Conservation (phyloP, 805 yeast species). For the Candida multigemmis region DNA sequence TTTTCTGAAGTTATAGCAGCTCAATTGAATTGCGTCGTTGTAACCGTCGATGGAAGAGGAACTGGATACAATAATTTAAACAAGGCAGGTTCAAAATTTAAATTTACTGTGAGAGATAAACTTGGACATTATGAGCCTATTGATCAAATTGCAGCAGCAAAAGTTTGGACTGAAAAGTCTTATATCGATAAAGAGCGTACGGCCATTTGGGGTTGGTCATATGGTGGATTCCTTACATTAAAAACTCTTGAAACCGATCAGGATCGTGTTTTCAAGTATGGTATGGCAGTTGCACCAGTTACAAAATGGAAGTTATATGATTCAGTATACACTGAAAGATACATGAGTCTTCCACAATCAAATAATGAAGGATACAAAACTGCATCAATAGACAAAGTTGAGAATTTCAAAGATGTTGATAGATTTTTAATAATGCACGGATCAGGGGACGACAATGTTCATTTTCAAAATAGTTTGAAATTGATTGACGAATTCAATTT, state of each 20-base stretch:
- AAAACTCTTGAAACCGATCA: slow-evolving; percentile 85
- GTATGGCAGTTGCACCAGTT: slow-evolving; percentile 96
- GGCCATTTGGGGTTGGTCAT: slow-evolving; percentile 98
- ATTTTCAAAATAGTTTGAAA: slow-evolving; percentile 79
- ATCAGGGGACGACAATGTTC: slow-evolving; percentile 96
- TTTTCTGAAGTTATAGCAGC: slow-evolving; percentile 76
- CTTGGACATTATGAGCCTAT: slow-evolving; percentile 75
- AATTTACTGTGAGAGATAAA: slow-evolving; percentile 71
- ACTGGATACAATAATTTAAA: slow-evolving; percentile 76
- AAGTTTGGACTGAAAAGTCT: slow-evolving; percentile 47
- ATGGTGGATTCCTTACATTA: slow-evolving; percentile 90
- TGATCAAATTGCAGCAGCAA: slow-evolving; percentile 85
- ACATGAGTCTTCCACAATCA: slow-evolving; percentile 75
- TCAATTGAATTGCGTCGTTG: slow-evolving; percentile 73
- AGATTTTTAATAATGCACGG: slow-evolving; percentile 92
- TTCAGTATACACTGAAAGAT: slow-evolving; percentile 89
- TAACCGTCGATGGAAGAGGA: slow-evolving; percentile 95
- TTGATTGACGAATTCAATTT: slow-evolving; percentile 60
- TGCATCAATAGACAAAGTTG: slow-evolving; percentile 49
- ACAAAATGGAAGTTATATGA: slow-evolving; percentile 92
- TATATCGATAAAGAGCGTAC: slow-evolving; percentile 60
- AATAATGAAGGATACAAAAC: slow-evolving; percentile 55
- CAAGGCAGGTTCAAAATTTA: slow-evolving; percentile 44
- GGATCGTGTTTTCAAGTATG: slow-evolving; percentile 64
- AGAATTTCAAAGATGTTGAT: slow-evolving; percentile 42